Evolutionary conservation across 169 alveolate species (phyloP), one percentile per base, ranked within the genome.

Genomic region (Cryptosporidium ubiquitum): DNA sequence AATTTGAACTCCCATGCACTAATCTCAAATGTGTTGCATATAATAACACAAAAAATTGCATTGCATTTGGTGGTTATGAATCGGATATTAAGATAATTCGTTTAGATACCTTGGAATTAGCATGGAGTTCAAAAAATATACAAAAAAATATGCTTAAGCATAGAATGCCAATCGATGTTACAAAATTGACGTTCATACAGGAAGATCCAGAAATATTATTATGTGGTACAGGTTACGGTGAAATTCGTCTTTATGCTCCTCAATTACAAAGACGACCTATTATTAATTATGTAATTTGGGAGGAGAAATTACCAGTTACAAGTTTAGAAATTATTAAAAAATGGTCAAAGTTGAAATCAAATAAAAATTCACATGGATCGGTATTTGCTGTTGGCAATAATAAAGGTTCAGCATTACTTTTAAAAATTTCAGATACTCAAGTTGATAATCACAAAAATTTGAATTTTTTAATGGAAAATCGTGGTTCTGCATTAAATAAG

Each of bases 161-260:
- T 37, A 49, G 89, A 44, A 31, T 79, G 44, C 74, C 89, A 18
- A 52, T 79, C 20, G 73, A 79, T 61, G 75, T 79, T 60, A 60
- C 57, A 9, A 61, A 47, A 39, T 12, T 79, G 7, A 26, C 49
- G 3, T 79, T 79, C 39, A n/a, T 79, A 23, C 37, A 47, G 26
- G 73, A 61, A 42, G n/a, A 61, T 33, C 68, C 74, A 26, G 68
- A 79, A 79, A 29, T 79, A 79, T 42, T 79, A 60, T 66, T 79
- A 42, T 79, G 70, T 20, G 89, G 89, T 61, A 79, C 89, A 35
- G 89, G 89, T 4, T 29, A 40, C 18, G 89, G 89, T 58, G 75
- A 79, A 29, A 40, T 79, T 26, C 55, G 89, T 26, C 35, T 79
- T 6, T 79, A 79, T 44, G 51, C 79, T 40, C 89, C 89, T 60